A percentile compares a stretch with the other conserved stretches of the same genome.
These are phyloP conservation scores for Aureobasidium sp. DNA, from an alignment of 2,329 filamentous ascomycete genomes.

Conservation along the genomic window DNA sequence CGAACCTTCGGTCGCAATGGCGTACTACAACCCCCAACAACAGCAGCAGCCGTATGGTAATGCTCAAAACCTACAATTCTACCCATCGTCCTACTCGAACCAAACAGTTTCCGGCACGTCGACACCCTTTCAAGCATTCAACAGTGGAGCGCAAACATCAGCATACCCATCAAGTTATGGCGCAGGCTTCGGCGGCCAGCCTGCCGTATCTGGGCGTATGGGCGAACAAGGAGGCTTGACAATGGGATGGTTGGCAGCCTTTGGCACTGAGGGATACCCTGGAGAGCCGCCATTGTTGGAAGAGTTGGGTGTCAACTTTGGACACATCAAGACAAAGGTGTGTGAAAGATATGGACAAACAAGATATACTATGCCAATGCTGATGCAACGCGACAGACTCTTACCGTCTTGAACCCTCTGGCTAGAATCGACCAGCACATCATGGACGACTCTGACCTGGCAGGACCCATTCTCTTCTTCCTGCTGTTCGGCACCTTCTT, in stretches of 20 bases:
- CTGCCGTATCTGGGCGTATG: conserved; percentile 79
- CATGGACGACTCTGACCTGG: conserved; percentile 97
- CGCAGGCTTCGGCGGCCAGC: conserved; percentile 44
- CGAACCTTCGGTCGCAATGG: conserved; percentile 24
- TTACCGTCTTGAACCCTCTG: conserved; percentile 90
- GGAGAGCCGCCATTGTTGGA: conserved; percentile 87
- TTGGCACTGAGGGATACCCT: conserved; percentile 94
- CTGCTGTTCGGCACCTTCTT: conserved; percentile 89
- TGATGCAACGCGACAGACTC: conserved; percentile 51
- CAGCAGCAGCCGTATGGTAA: conserved; percentile 29
- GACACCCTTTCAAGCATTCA: conserved; percentile 41
- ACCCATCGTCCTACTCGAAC: conserved; percentile 70
- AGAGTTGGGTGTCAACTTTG: conserved; percentile 94
- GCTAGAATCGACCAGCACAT: conserved; percentile 90
- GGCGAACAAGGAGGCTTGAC: conserved; percentile 84
- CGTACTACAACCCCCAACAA: conserved; percentile 37
- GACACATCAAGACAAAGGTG: conserved; percentile 88
- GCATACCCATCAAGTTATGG: conserved; percentile 41
- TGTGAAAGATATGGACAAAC: background rate
- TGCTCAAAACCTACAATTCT: conserved; percentile 86
- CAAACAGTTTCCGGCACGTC: conserved; percentile 43
- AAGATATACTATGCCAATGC: background rate
- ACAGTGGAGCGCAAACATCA: conserved; percentile 30
- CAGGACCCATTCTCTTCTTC: conserved; percentile 91
- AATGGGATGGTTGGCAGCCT: conserved; percentile 91